These are phyloP conservation scores for Eragrostis nindensis DNA, from an alignment of 176 grass and related monocot species.

Conservation along the genomic window DNA sequence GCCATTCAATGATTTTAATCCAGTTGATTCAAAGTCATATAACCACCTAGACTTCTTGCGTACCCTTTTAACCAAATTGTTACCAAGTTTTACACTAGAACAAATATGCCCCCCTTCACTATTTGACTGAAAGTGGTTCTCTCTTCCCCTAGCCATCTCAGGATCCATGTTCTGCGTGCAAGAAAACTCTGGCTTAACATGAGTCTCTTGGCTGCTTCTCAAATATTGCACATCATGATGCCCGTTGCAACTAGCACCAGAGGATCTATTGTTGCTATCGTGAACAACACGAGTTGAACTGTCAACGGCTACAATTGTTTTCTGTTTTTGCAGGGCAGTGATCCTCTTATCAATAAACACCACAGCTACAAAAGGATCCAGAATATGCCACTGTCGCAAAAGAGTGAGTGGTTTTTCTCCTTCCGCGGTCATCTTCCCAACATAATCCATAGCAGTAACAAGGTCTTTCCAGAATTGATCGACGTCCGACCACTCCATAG, in stretches of 20 bases:
- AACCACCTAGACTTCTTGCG: constrained; percentile 71
- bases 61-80: constrained; percentile 58
- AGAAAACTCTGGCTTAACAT: constrained; percentile 35
- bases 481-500: constrained; percentile 79
- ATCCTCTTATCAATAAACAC: constrained; percentile 80
- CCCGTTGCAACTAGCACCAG: background rate
- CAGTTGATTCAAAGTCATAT: constrained; percentile 60
- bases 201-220: background rate
- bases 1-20: constrained; percentile 53
- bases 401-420: constrained; percentile 50
- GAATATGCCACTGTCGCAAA: constrained; percentile 72
- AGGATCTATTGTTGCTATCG: constrained; percentile 15
- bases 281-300: constrained; percentile 55
- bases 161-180: background rate
- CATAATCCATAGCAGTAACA: constrained; percentile 55
- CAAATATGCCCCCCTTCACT: background rate
- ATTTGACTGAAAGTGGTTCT: constrained; percentile 18
- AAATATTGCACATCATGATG: background rate
- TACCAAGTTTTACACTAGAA: constrained; percentile 32
- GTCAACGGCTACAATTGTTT: constrained; percentile 66
- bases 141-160: background rate
- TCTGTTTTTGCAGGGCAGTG: constrained; percentile 62
- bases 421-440: constrained; percentile 46
- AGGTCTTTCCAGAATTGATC: constrained; percentile 87
- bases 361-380: constrained; percentile 90